Percentiles rank a stretch among this genome's conserved stretches.
These are phyloP conservation scores for Elsinoe perseae DNA, from an alignment of 2,329 filamentous ascomycete species.

Conservation along the genomic window DNA sequence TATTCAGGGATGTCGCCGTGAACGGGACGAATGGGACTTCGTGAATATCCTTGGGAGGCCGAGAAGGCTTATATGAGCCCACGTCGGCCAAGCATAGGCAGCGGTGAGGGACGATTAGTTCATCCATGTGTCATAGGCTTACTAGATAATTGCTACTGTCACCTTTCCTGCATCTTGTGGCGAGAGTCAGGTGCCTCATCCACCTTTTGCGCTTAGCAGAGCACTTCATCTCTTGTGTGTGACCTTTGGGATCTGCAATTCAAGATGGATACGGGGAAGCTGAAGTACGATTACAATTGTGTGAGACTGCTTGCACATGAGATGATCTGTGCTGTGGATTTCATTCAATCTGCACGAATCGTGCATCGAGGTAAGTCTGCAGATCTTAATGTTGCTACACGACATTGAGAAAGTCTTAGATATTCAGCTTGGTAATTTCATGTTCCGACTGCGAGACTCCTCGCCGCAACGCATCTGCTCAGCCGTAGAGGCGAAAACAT, in stretches of 20 bases:
- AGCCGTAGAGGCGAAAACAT: not conserved
- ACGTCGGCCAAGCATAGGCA: too few relatives aligned
- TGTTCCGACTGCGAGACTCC: not conserved
- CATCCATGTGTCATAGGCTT: too few relatives aligned
- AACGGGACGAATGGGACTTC: not conserved
- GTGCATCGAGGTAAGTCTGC: not conserved
- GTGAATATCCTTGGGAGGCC: too few relatives aligned
- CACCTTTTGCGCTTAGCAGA: too few relatives aligned
- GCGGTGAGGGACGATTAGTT: too few relatives aligned
- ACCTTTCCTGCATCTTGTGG: too few relatives aligned
- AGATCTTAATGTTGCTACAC: too few relatives aligned
- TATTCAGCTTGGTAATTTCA: constrained; percentile 5
- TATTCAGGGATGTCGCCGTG: constrained; percentile 24
- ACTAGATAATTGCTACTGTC: too few relatives aligned
- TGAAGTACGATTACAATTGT: not conserved
- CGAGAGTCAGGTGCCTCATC: too few relatives aligned
- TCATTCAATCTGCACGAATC: not conserved
- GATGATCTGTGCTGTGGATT: not conserved
- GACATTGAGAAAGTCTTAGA: not conserved
- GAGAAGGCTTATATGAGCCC: too few relatives aligned
- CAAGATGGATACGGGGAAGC: not conserved
- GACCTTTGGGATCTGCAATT: not conserved
- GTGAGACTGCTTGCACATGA: not conserved
- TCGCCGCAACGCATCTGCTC: too few relatives aligned
- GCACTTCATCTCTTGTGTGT: not conserved